A percentile compares a stretch with the other conserved stretches of the same genome.
phyloP scores from a whole-genome alignment of 805 yeast genomes.

The Myxozyma nipponensis region DNA sequence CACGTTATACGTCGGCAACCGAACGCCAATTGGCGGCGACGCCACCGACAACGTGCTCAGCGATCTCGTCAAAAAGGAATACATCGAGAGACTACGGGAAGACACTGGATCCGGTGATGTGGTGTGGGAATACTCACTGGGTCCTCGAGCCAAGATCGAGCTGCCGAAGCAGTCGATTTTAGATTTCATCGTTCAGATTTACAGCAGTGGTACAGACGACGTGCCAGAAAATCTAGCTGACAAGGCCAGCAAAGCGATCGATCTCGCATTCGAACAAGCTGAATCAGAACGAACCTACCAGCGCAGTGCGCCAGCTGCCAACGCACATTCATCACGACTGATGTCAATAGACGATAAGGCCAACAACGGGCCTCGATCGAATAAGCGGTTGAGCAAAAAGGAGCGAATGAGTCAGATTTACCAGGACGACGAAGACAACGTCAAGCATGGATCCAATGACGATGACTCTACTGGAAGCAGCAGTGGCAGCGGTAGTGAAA shows the following conservation, averaged over 20 bases:
- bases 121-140: slow-evolving; percentile 16
- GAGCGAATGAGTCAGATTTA: slow-evolving; percentile 13
- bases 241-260: slow-evolving; percentile 11
- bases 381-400: slow-evolving; percentile 2
- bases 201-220: slow-evolving; percentile 5
- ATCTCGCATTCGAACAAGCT: slow-evolving; percentile 1
- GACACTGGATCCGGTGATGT: slow-evolving; percentile 16
- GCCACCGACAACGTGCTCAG: slow-evolving; percentile 13
- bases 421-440: slow-evolving; percentile 17
- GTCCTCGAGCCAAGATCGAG: slow-evolving; percentile 24
- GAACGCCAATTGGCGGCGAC: slow-evolving; percentile 19
- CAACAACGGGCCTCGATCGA: not conserved
- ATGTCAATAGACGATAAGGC: not conserved
- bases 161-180: slow-evolving; percentile 12
- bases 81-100: slow-evolving; percentile 21
- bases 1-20: slow-evolving; percentile 5
- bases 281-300: not conserved
- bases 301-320: not conserved
- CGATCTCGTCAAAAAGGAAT: slow-evolving; percentile 14
- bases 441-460: not conserved
- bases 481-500: not conserved
- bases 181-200: slow-evolving; percentile 12
- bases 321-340: not conserved
- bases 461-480: too few relatives aligned
- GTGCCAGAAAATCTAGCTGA: slow-evolving; percentile 10